These are phyloP conservation scores for Yamadazyma akitaensis DNA, from an alignment of 805 yeast genomes.

Conservation along the genomic window DNA sequence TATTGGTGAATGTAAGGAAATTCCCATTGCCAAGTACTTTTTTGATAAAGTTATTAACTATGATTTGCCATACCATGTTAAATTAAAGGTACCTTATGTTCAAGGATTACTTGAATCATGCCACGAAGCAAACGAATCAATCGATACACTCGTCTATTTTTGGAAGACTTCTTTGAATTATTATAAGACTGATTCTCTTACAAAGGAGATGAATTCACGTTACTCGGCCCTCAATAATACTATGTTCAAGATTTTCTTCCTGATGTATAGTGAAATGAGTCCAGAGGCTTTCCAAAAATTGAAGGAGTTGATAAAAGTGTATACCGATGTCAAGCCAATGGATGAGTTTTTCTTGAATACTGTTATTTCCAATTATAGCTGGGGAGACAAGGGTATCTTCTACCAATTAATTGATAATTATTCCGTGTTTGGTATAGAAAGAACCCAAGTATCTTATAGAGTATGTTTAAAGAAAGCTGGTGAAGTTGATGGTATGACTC, in stretches of 20 bases:
- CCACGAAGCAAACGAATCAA: conserved; percentile 53
- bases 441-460: conserved; percentile 69
- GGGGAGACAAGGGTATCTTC: conserved; percentile 66
- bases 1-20: conserved; percentile 73
- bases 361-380: conserved; percentile 60
- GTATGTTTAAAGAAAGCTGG: conserved; percentile 72
- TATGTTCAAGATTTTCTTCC: conserved; percentile 66
- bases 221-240: conserved; percentile 69
- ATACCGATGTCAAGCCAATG: conserved; percentile 53
- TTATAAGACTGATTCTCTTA: conserved; percentile 39
- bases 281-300: conserved; percentile 56
- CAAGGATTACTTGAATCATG: conserved; percentile 61
- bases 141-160: conserved; percentile 54
- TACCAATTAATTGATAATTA: conserved; percentile 63
- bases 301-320: conserved; percentile 52
- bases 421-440: conserved; percentile 51
- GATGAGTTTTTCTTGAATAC: conserved; percentile 85
- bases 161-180: conserved; percentile 62
- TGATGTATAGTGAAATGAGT: conserved; percentile 48
- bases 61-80: conserved; percentile 70
- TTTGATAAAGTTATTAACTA: conserved; percentile 68
- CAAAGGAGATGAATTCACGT: conserved; percentile 48
- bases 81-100: conserved; percentile 70
- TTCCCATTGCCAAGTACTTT: conserved; percentile 67
- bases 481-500: conserved; percentile 49